phyloP scores from a whole-genome alignment of 1,284 basidiomycete genomes.

The Naganishia cerealis region DNA sequence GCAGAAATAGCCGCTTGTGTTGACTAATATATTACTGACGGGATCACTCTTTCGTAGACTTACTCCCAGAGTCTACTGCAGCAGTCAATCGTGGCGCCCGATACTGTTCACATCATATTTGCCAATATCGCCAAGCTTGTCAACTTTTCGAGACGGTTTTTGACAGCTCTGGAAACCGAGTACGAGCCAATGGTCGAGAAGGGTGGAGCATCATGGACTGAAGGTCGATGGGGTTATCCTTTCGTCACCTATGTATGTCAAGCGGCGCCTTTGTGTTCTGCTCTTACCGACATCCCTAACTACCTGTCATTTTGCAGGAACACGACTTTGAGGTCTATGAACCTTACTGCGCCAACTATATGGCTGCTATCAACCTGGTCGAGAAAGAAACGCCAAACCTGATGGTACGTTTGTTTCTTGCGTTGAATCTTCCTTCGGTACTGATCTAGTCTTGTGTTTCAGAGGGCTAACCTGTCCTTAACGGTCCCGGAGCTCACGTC shows the following conservation, averaged over 20 bases:
- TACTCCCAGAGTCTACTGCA: slow-evolving; percentile 77
- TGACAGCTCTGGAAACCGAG: slow-evolving; percentile 87
- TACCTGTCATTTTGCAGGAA: slow-evolving; percentile 64
- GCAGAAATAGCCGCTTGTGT: slow-evolving; percentile 29
- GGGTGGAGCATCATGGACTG: slow-evolving; percentile 65
- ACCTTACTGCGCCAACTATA: slow-evolving; percentile 96
- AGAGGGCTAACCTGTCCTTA: slow-evolving; percentile 49
- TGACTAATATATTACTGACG: slow-evolving; percentile 13
- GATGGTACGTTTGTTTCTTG: slow-evolving; percentile 61
- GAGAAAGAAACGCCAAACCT: slow-evolving; percentile 80
- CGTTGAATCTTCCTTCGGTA: not conserved
- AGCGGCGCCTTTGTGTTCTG: slow-evolving; percentile 37
- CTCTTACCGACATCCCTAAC: slow-evolving; percentile 37
- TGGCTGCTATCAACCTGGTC: slow-evolving; percentile 79
- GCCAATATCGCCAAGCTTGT: slow-evolving; percentile 92
- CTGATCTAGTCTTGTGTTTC: slow-evolving; percentile 40
- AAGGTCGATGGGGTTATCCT: slow-evolving; percentile 82
- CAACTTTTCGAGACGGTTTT: slow-evolving; percentile 82
- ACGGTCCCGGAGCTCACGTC: slow-evolving; percentile 69
- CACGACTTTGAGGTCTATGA: slow-evolving; percentile 91
- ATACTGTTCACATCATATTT: slow-evolving; percentile 93
- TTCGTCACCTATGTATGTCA: slow-evolving; percentile 59
- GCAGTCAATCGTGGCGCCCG: slow-evolving; percentile 81
- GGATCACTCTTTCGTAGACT: slow-evolving; percentile 59
- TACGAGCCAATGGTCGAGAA: slow-evolving; percentile 61